These are phyloP conservation scores for Pyrenophora seminiperda DNA, from an alignment of 2,329 filamentous ascomycete species.

Conservation along the genomic window DNA sequence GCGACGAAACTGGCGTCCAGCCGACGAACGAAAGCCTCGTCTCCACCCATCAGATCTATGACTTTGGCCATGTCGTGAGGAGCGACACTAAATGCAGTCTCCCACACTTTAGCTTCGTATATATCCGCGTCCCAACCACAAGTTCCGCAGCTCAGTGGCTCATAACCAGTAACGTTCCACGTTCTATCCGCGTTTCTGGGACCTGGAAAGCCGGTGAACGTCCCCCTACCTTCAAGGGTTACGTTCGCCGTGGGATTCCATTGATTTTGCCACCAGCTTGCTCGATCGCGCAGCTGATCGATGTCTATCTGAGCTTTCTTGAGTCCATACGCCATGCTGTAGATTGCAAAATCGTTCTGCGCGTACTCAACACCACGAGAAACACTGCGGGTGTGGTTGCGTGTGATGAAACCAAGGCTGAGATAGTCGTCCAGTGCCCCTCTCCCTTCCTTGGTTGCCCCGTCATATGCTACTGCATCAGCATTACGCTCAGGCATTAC, in stretches of 20 bases:
- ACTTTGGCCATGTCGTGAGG: constrained; percentile 48
- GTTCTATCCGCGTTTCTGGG: constrained; percentile 67
- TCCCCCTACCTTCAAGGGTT: constrained; percentile 39
- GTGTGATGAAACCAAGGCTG: constrained; percentile 45
- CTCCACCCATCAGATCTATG: constrained; percentile 46
- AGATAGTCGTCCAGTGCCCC: constrained; percentile 31
- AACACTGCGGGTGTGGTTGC: constrained; percentile 37
- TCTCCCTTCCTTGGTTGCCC: constrained; percentile 34
- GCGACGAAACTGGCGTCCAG: constrained; percentile 50
- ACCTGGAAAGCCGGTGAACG: constrained; percentile 69
- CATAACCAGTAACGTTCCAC: constrained; percentile 62
- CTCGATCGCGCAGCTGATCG: constrained; percentile 59
- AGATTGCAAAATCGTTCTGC: constrained; percentile 58
- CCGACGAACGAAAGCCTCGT: constrained; percentile 41
- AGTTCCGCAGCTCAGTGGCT: constrained; percentile 53
- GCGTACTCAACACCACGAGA: constrained; percentile 45
- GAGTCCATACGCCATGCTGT: constrained; percentile 62
- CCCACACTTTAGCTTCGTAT: constrained; percentile 72
- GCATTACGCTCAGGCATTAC: constrained; percentile 36
- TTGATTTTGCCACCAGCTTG: constrained; percentile 69
- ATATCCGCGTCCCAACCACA: constrained; percentile 51
- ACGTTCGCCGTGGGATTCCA: constrained; percentile 50
- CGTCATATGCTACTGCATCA: constrained; percentile 31
- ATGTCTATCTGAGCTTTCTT: constrained; percentile 56
- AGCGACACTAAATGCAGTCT: constrained; percentile 64